A percentile compares a stretch with the other conserved stretches of the same genome.
Conservation (phyloP, 345 rosid genomes). For the Acer negundo region DNA sequence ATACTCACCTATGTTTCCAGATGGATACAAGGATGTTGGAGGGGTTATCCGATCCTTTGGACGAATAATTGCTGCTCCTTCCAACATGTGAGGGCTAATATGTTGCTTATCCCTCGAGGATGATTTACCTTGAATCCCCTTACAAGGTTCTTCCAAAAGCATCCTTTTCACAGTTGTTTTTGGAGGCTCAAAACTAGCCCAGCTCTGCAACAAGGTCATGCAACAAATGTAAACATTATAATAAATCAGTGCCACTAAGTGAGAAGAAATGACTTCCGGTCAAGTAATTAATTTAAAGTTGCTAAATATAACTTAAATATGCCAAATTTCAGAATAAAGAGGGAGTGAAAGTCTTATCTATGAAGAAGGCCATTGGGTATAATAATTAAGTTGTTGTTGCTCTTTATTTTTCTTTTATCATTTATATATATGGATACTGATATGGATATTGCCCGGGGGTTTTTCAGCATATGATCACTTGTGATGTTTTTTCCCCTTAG, state of each 20-base stretch:
- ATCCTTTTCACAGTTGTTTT: slow-evolving; percentile 93
- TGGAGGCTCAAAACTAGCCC: slow-evolving; percentile 86
- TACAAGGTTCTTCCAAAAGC: slow-evolving; percentile 61
- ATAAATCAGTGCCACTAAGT: background rate
- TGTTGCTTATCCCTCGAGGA: slow-evolving; percentile 42
- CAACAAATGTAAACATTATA: slow-evolving; percentile 2
- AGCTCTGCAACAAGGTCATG: slow-evolving; percentile 56
- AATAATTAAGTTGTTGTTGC: background rate
- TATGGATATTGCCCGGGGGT: no score
- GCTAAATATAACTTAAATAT: background rate
- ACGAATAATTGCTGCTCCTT: slow-evolving; percentile 38
- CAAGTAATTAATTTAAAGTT: slow-evolving; percentile 1
- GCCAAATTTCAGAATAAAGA: background rate
- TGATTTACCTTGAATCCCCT: slow-evolving; percentile 41
- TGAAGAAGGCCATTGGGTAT: background rate
- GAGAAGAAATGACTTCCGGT: slow-evolving; percentile 7
- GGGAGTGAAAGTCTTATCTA: background rate
- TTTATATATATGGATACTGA: no score
- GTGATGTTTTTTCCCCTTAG: no score
- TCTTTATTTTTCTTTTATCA: no score
- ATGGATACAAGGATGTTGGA: slow-evolving; percentile 36
- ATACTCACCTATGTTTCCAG: slow-evolving; percentile 56
- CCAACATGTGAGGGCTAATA: slow-evolving; percentile 27
- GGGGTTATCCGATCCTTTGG: slow-evolving; percentile 44
- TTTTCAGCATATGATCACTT: no score